Evolutionary conservation across 2,329 filamentous ascomycete species (phyloP).

Genomic region (Colletotrichum orchidophilum): DNA sequence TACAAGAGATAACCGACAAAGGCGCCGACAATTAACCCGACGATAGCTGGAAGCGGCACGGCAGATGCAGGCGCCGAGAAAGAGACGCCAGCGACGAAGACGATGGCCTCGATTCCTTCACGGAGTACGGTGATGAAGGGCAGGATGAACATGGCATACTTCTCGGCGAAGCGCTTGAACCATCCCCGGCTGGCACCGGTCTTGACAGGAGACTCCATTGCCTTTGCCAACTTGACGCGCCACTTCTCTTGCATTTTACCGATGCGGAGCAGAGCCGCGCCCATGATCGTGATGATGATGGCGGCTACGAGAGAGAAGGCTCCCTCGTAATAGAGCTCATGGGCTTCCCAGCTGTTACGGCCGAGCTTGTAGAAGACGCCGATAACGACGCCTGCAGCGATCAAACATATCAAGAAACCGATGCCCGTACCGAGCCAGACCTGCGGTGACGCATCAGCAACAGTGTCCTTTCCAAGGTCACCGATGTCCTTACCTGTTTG

Average conservation of each 20-base stretch:
- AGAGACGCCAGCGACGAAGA: slow-evolving; percentile 87
- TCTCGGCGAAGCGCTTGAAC: slow-evolving; percentile 74
- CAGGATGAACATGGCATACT: slow-evolving; percentile 86
- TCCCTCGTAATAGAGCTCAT: slow-evolving; percentile 84
- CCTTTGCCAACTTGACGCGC: slow-evolving; percentile 81
- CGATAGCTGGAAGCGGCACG: slow-evolving; percentile 80
- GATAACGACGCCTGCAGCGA: slow-evolving; percentile 72
- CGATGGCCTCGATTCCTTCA: slow-evolving; percentile 85
- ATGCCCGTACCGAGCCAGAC: slow-evolving; percentile 69
- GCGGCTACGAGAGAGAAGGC: slow-evolving; percentile 79
- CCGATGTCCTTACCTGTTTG: slow-evolving; percentile 60
- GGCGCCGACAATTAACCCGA: slow-evolving; percentile 74
- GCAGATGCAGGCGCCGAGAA: slow-evolving; percentile 78
- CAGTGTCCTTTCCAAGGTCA: background rate
- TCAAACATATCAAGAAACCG: slow-evolving; percentile 69
- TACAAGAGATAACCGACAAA: slow-evolving; percentile 80
- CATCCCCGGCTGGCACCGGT: slow-evolving; percentile 54
- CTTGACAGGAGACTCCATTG: slow-evolving; percentile 64
- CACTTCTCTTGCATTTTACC: slow-evolving; percentile 88
- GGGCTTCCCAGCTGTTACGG: slow-evolving; percentile 70
- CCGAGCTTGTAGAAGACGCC: slow-evolving; percentile 75
- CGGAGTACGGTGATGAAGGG: slow-evolving; percentile 89
- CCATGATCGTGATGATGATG: slow-evolving; percentile 84
- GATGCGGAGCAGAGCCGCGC: slow-evolving; percentile 81
- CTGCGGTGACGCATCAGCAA: slow-evolving; percentile 42